Evolutionary conservation across 2,329 filamentous ascomycete species (phyloP).

Genomic region (Clonostachys rosea): DNA sequence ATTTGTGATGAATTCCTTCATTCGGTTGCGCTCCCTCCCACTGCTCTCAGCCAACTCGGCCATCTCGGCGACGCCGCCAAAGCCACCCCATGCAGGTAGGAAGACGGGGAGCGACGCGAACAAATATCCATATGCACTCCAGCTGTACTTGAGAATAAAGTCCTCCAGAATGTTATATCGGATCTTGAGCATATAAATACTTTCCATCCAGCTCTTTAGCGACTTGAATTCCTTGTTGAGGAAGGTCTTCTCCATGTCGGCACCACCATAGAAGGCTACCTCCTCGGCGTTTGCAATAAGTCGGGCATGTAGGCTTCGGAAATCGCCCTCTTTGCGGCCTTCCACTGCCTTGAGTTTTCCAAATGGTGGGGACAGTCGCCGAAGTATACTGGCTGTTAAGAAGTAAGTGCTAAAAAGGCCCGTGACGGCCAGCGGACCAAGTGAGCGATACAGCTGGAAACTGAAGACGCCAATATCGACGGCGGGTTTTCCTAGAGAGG

Average conservation of each 20-base stretch:
- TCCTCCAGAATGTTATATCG: conserved; percentile 98
- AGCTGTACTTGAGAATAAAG: conserved; percentile 96
- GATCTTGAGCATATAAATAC: conserved; percentile 96
- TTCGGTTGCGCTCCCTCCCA: conserved; percentile 74
- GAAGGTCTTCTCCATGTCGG: conserved; percentile 91
- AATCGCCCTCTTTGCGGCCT: conserved; percentile 91
- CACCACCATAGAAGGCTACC: conserved; percentile 94
- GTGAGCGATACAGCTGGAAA: conserved; percentile 88
- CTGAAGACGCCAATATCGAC: conserved; percentile 98
- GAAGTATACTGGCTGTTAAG: conserved; percentile 83
- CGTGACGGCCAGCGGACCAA: conserved; percentile 82
- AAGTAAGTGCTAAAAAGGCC: conserved; percentile 92
- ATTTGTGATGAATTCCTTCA: conserved; percentile 99
- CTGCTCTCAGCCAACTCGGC: conserved; percentile 41
- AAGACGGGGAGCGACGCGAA: conserved; percentile 92
- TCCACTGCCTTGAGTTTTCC: conserved; percentile 96
- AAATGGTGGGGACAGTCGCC: conserved; percentile 88
- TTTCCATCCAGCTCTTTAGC: conserved; percentile 94
- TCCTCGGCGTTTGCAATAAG: conserved; percentile 97
- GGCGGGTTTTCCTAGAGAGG: conserved; percentile 93
- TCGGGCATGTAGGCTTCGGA: conserved; percentile 83
- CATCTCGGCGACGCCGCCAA: conserved; percentile 69
- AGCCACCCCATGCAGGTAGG: conserved; percentile 86
- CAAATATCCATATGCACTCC: conserved; percentile 96
- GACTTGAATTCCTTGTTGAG: conserved; percentile 90